Evolutionary conservation across 2,329 filamentous ascomycete genomes (phyloP).

Genomic region (Exophiala aquamarina): DNA sequence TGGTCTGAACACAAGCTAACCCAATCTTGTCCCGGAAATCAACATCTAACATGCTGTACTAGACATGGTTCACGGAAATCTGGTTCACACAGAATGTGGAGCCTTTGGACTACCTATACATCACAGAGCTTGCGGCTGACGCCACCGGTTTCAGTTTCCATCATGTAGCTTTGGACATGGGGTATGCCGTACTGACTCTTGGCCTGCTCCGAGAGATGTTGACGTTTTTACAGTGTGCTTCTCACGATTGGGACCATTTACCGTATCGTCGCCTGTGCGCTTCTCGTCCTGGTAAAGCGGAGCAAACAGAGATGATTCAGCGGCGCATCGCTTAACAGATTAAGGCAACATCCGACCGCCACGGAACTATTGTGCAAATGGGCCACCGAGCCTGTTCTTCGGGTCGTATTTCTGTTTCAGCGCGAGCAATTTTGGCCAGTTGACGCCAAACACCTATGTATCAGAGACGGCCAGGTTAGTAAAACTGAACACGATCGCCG

Average conservation of each 20-base stretch:
- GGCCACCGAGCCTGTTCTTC: constrained; percentile 13
- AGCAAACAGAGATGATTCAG: constrained; percentile 5
- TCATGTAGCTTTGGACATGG: neutral
- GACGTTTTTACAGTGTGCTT: neutral
- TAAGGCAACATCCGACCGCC: too few species aligned
- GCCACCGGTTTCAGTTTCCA: neutral
- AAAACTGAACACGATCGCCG: too few species aligned
- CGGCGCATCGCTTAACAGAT: too few species aligned
- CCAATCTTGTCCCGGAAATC: neutral
- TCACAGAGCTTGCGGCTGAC: neutral
- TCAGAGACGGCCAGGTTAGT: too few species aligned
- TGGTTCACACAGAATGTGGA: constrained; percentile 1
- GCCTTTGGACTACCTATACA: neutral
- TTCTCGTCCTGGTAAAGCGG: constrained; percentile 1
- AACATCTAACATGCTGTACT: neutral
- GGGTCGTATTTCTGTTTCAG: constrained; percentile 13
- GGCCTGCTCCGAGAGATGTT: neutral
- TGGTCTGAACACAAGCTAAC: neutral
- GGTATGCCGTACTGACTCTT: neutral
- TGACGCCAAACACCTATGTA: constrained; percentile 16
- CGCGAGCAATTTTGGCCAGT: constrained; percentile 8
- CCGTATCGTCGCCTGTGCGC: neutral
- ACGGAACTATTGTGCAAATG: constrained; percentile 1
- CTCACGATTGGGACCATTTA: neutral
- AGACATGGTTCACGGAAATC: constrained; percentile 3